phyloP scores from a whole-genome alignment of 2,329 filamentous ascomycete species.

The Microsporum canis region DNA sequence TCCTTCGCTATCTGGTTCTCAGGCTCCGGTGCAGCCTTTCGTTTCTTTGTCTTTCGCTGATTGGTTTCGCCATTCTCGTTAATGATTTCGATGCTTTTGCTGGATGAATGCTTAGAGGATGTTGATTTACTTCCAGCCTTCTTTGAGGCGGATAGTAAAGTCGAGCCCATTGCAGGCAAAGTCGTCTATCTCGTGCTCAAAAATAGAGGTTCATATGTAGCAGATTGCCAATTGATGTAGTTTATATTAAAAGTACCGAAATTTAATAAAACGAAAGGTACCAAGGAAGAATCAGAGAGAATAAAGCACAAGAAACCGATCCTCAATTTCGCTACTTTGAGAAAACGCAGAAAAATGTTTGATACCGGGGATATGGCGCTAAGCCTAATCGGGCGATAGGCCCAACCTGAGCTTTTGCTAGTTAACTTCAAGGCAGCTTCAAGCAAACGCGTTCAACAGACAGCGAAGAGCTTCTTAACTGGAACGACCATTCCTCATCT shows the following conservation, averaged over 20 bases:
- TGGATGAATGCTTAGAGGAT: background rate
- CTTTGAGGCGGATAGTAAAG: background rate
- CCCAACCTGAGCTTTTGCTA: background rate
- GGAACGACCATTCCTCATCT: background rate
- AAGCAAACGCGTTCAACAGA: background rate
- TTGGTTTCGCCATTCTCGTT: background rate
- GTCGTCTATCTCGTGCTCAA: background rate
- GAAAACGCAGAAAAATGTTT: background rate
- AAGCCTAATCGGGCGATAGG: constrained; percentile 8
- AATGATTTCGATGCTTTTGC: background rate
- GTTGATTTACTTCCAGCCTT: background rate
- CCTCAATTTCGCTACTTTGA: background rate
- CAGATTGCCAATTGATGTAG: background rate
- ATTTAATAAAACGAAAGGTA: background rate
- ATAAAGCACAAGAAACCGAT: background rate
- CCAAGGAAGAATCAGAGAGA: background rate
- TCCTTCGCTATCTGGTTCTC: background rate
- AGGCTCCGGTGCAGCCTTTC: background rate
- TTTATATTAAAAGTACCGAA: background rate
- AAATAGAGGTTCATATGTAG: background rate
- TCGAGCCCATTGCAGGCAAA: background rate
- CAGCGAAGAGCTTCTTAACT: background rate
- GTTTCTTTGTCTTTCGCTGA: background rate
- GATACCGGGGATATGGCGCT: constrained; percentile 1
- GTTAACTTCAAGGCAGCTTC: background rate